Evolutionary conservation across 106 monocot species (phyloP).

Genomic region (Iris macrosiphon): DNA sequence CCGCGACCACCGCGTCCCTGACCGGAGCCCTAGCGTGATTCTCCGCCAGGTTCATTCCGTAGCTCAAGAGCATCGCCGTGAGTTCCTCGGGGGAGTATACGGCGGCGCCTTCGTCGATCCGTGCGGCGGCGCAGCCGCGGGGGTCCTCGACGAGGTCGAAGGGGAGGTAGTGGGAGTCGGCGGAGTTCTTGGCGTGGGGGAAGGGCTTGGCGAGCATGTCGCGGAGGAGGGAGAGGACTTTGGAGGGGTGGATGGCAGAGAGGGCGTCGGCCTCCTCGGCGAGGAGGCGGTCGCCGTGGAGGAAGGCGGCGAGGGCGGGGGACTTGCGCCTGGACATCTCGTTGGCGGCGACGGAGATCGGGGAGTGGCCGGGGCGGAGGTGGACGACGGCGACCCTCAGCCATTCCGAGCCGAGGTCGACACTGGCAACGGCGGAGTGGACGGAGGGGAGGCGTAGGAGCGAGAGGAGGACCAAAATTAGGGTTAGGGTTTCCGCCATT

Average conservation of each 20-base stretch:
- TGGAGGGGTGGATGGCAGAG: constrained; percentile 70
- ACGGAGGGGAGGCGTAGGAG: constrained; percentile 11
- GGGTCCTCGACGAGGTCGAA: constrained; percentile 79
- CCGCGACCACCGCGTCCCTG: constrained; percentile 68
- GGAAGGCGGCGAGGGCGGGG: constrained; percentile 73
- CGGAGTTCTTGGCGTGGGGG: constrained; percentile 20
- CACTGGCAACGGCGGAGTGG: constrained; percentile 61
- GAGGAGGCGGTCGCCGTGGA: constrained; percentile 60
- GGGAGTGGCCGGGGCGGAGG: constrained; percentile 70
- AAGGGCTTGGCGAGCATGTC: constrained; percentile 76
- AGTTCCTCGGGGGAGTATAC: constrained; percentile 85
- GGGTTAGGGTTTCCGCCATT: no score
- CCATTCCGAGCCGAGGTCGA: constrained; percentile 95
- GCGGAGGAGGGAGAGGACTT: constrained; percentile 67
- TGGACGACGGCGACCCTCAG: constrained; percentile 91
- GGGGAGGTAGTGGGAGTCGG: constrained; percentile 65
- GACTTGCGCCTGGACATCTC: constrained; percentile 99
- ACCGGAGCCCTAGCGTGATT: constrained; percentile 50
- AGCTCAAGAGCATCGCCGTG: constrained; percentile 71
- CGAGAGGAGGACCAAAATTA: constrained; percentile 15
- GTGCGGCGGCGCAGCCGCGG: constrained; percentile 49
- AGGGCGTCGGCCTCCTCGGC: constrained; percentile 91
- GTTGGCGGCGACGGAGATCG: constrained; percentile 94
- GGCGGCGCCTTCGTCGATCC: constrained; percentile 55
- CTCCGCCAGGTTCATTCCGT: constrained; percentile 59